Base-by-base conservation (phyloP, 495 filamentous ascomycete species). In the Aspergillus egyptiacus region DNA sequence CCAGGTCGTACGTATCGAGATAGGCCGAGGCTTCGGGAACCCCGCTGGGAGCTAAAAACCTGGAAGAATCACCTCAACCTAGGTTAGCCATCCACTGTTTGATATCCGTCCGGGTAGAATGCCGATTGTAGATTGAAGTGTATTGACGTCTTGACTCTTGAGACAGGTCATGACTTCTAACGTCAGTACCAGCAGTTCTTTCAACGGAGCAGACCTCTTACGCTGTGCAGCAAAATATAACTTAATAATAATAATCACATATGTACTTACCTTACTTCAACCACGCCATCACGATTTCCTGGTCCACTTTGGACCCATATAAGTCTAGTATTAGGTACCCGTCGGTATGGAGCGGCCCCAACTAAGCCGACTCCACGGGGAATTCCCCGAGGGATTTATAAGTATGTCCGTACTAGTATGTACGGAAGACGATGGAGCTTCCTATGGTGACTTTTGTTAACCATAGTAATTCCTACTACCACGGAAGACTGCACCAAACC, bases 311-410 rank as follows among this genome's bases (percentile, higher is more conserved):
- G n/a, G 13, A 25, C 40, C 40, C 40, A 43, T 43, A n/a, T n/a
- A n/a, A n/a, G n/a, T n/a, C n/a, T n/a, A n/a, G n/a, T n/a, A n/a
- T n/a, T n/a, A n/a, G n/a, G n/a, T n/a, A n/a, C n/a, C n/a, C n/a
- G 15, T 13, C 40, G 25, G 25, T 14, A n/a, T 15, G 13, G 38
- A 31, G n/a, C 10, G 33, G 14, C 9, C 28, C 6, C 3, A 31
- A 6, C 5, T 13, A 31, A 31, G 28, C 41, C 41, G 41, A 44
- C 41, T 44, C 41, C 41, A 44, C 41, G 41, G 41, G 41, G 41
- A 23, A 33, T 33, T 9, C 28, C 41, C 41, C n/a, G 41, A 44
- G 28, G 18, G 20, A 14, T 42, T 24, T 27, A 1, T 11, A 20
- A 44, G 24, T 3, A 19, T 2, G 36, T n/a, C n/a, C n/a, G n/a